Base-by-base conservation (phyloP, 441 rosid species). In the Croton setiger region DNA sequence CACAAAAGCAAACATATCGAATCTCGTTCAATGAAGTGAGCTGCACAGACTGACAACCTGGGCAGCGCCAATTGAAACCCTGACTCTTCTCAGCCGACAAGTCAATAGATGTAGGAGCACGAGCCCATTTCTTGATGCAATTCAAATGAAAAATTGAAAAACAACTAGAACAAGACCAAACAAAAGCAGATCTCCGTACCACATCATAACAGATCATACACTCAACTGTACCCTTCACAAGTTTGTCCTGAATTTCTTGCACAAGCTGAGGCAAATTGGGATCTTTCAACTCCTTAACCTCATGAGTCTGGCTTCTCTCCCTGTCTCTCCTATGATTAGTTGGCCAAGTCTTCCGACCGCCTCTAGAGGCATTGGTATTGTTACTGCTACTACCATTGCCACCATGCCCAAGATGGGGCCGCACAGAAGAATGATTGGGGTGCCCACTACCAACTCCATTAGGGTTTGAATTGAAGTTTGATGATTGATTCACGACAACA, bases 141-240 rank as follows among this genome's bases (percentile, higher is more conserved):
- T 74, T 88, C 82, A 96, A 79, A 79, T 96, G 98, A 68, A 96
- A 96, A 63, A 96, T 91, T 7, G 98, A 90, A 72, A 80, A 96
- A 76, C 98, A 96, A 82, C 97, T 96, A 0, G 96, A 87, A 76
- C 99, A 93, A 64, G 99, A 91, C 98, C 98, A 96, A 58, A 91
- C 72, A n/a, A 94, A 61, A 0, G 94, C 96, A 54, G 92, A 78
- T 75, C 99, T 82, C 45, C 87, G 68, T 73, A 96, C 98, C 95
- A 85, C 91, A 58, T 96, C 99, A 62, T 88, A 96, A 74, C 99
- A 93, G 70, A 96, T 96, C 99, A 96, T 93, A 78, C 99, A 96
- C 84, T 96, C 98, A 31, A 93, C 79, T 2, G 81, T 67, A 60
- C 91, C 87, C 81, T 87, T 93, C 20, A 73, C 75, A 60, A 96